A percentile compares a stretch with the other conserved stretches of the same genome.
Conservation (phyloP, 805 yeast species). For the Torulaspora maleeae region DNA sequence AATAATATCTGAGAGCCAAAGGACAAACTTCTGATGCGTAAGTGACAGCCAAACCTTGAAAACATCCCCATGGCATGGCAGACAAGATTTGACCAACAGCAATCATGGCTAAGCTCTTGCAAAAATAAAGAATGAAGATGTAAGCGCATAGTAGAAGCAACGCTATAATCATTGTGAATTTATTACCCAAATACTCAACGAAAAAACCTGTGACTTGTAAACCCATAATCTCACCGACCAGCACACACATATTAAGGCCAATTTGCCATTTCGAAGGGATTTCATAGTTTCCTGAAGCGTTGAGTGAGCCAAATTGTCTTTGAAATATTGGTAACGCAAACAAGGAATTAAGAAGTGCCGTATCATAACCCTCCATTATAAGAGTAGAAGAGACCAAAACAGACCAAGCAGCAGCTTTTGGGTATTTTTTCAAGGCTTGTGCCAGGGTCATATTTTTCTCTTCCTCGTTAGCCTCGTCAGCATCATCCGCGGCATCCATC, state of each 20-base stretch:
- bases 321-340: constrained; percentile 45
- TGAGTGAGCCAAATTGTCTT: constrained; percentile 39
- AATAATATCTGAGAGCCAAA: too few relatives aligned
- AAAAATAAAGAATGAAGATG: constrained; percentile 46
- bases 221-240: constrained; percentile 45
- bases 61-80: constrained; percentile 52
- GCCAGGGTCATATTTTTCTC: constrained; percentile 30
- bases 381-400: constrained; percentile 41
- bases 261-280: constrained; percentile 43
- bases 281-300: constrained; percentile 30
- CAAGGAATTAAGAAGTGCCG: constrained; percentile 39
- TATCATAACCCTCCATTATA: constrained; percentile 49
- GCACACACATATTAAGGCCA: constrained; percentile 25
- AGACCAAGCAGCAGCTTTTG: constrained; percentile 48
- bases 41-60: constrained; percentile 47
- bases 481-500: constrained; percentile 12
- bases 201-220: constrained; percentile 42
- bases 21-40: constrained; percentile 36
- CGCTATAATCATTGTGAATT: constrained; percentile 36
- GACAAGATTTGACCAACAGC: constrained; percentile 42
- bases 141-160: constrained; percentile 35
- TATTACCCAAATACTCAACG: constrained; percentile 45
- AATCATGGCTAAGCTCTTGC: constrained; percentile 38
- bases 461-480: constrained; percentile 18
- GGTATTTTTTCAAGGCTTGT: constrained; percentile 40